Evolutionary conservation across 768 basidiomycete genomes (phyloP), one percentile per base, ranked within the genome.

Genomic region (Flagelloscypha sp.): DNA sequence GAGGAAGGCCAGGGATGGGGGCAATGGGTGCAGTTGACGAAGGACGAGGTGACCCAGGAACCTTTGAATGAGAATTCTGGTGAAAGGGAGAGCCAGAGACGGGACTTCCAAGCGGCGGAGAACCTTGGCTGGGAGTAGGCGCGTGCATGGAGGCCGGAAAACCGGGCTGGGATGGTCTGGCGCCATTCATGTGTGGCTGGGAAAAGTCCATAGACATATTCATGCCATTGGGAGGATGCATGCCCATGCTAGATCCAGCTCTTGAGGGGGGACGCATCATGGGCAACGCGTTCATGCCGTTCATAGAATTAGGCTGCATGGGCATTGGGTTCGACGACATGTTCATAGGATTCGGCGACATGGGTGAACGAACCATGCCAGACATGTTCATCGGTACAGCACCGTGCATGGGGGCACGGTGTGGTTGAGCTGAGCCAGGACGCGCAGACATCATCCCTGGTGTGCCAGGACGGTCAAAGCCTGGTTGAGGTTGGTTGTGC

Each of bases 41-140:
- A 9, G 9, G 25, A 27, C 13, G 15, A 27, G 25, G 25, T 15
- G 25, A 27, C n/a, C n/a, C n/a, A n/a, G n/a, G n/a, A n/a, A n/a
- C n/a, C n/a, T n/a, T n/a, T n/a, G n/a, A n/a, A n/a, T n/a, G n/a
- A n/a, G n/a, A n/a, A n/a, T n/a, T n/a, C n/a, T n/a, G n/a, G n/a
- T n/a, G n/a, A n/a, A n/a, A n/a, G n/a, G n/a, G n/a, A n/a, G n/a
- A n/a, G n/a, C n/a, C n/a, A n/a, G n/a, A n/a, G n/a, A n/a, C n/a
- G n/a, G n/a, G n/a, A n/a, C n/a, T n/a, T 9, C 25, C 30, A 31
- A 8, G 30, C 30, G 30, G 30, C 17, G 30, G 30, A 11, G 30
- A 31, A 8, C 8, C 9, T 17, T 31, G 30, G 9, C 19, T 9
- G 30, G 8, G 30, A 31, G 8, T 9, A 12, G 12, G 30, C 25